Conservation (phyloP, 345 rosid genomes). For the Mangifera indica region DNA sequence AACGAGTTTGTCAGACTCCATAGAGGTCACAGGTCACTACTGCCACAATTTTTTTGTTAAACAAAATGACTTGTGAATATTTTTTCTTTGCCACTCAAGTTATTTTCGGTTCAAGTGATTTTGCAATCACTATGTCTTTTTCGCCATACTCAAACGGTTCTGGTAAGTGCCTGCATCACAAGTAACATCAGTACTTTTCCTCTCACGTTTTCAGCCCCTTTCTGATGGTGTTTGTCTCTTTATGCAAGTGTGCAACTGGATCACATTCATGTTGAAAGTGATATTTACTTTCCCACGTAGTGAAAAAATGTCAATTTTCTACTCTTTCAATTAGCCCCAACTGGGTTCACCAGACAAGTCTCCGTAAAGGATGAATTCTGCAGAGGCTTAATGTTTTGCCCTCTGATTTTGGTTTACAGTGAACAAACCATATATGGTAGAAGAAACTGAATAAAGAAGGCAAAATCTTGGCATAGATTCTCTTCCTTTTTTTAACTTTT, state of each 20-base stretch:
- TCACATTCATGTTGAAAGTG: neutral
- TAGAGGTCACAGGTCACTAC: neutral
- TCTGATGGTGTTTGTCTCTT: neutral
- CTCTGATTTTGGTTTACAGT: too few relatives aligned
- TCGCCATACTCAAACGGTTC: too few relatives aligned
- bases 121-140: neutral
- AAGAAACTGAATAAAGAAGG: neutral
- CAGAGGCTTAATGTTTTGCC: too few relatives aligned
- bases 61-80: neutral
- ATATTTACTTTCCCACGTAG: too few relatives aligned
- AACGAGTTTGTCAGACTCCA: neutral
- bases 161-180: neutral
- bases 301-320: too few relatives aligned
- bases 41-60: neutral
- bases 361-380: too few relatives aligned
- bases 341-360: too few relatives aligned
- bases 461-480: neutral
- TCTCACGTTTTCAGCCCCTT: conserved; percentile 5
- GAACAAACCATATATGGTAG: too few relatives aligned
- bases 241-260: conserved; percentile 1
- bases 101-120: too few relatives aligned
- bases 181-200: neutral
- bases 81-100: too few relatives aligned
- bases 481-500: neutral
- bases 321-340: too few relatives aligned